phyloP scores from a whole-genome alignment of 2,329 filamentous ascomycete species.

The Clarireedia paspali region DNA sequence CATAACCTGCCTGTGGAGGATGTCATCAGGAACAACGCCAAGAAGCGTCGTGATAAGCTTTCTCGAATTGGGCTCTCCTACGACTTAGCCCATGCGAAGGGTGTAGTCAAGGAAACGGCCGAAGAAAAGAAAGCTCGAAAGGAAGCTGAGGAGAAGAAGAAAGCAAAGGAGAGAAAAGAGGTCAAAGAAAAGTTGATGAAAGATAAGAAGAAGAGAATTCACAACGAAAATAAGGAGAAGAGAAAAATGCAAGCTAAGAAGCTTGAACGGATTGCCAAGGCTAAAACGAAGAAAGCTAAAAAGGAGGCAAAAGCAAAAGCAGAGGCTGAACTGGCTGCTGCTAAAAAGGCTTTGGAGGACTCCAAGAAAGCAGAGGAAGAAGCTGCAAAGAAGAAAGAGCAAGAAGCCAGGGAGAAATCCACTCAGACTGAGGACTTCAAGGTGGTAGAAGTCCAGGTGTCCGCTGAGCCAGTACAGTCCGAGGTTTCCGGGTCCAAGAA shows the following conservation, averaged over 20 bases:
- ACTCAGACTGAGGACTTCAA: slow-evolving; percentile 3
- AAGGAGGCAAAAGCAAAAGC: slow-evolving; percentile 10
- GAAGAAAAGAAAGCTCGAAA: slow-evolving; percentile 37
- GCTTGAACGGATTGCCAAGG: slow-evolving; percentile 11
- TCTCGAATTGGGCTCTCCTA: slow-evolving; percentile 52
- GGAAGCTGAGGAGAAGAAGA: slow-evolving; percentile 37
- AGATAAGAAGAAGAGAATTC: slow-evolving; percentile 24
- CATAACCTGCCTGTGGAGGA: slow-evolving; percentile 34
- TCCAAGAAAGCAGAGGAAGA: not conserved
- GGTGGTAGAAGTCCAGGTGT: too few species aligned
- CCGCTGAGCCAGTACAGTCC: too few species aligned
- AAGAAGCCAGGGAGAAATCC: slow-evolving; percentile 7
- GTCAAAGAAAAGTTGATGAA: slow-evolving; percentile 30
- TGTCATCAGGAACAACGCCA: slow-evolving; percentile 35
- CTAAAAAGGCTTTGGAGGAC: not conserved
- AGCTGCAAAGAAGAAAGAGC: not conserved
- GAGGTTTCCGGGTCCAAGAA: too few species aligned
- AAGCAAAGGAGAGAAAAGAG: slow-evolving; percentile 31
- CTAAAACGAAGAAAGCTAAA: slow-evolving; percentile 13
- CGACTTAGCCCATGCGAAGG: slow-evolving; percentile 53
- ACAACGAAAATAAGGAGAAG: slow-evolving; percentile 11
- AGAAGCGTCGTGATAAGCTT: slow-evolving; percentile 43
- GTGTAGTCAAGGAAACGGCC: slow-evolving; percentile 38
- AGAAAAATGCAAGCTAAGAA: slow-evolving; percentile 10
- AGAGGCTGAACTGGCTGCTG: slow-evolving; percentile 8